Evolutionary conservation across 108 stramenopile species (phyloP).

Genomic region (Chaetoceros tenuissimus): DNA sequence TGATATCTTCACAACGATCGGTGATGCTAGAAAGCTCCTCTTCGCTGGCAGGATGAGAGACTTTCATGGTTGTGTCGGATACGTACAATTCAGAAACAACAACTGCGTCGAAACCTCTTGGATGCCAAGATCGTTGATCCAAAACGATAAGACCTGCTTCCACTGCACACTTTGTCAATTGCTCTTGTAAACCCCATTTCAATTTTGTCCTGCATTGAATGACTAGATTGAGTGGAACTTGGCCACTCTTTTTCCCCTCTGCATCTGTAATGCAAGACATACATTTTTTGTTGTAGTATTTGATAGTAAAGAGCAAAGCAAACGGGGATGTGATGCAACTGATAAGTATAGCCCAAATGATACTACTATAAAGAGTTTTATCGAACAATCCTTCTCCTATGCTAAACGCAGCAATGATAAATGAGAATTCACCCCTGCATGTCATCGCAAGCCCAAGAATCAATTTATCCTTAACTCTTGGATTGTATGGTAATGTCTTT

Average conservation of each 20-base stretch:
- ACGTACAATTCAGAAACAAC: background rate
- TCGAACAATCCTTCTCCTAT: slow-evolving; percentile 32
- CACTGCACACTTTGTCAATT: slow-evolving; percentile 15
- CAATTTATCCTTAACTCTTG: slow-evolving; percentile 18
- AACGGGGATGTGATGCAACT: slow-evolving; percentile 25
- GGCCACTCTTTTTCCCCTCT: slow-evolving; percentile 18
- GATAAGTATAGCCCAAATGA: slow-evolving; percentile 32
- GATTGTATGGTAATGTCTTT: slow-evolving; percentile 13
- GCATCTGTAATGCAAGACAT: slow-evolving; percentile 14
- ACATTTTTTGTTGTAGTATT: slow-evolving; percentile 33
- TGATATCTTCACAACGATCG: background rate
- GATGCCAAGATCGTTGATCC: slow-evolving; percentile 16
- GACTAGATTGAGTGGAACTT: slow-evolving; percentile 19
- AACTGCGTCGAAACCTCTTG: background rate
- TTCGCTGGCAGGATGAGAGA: background rate
- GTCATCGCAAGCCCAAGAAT: slow-evolving; percentile 34
- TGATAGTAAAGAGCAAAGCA: slow-evolving; percentile 17
- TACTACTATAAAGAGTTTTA: slow-evolving; percentile 19
- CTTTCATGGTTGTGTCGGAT: background rate
- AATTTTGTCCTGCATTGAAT: slow-evolving; percentile 24
- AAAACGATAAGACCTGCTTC: slow-evolving; percentile 28
- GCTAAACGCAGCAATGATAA: slow-evolving; percentile 40
- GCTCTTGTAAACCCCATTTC: slow-evolving; percentile 29
- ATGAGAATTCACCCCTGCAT: slow-evolving; percentile 37
- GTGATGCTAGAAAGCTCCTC: background rate